Conservation (phyloP, 1,139 yeast species). For the Pichia sp. region DNA sequence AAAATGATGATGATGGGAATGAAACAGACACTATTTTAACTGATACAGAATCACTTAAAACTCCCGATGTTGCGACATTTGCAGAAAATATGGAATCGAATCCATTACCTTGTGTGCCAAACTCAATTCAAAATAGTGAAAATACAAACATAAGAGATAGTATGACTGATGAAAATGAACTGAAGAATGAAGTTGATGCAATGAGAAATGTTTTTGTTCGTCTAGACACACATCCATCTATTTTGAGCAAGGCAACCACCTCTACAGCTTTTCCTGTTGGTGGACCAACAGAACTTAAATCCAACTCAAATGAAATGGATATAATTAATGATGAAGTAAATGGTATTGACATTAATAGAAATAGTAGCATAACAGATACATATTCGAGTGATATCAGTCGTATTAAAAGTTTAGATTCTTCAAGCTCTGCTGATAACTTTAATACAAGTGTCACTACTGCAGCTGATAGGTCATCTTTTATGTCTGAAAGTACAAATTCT, state of each 20-base stretch:
- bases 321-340: background rate
- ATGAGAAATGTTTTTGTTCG: slow-evolving; percentile 19
- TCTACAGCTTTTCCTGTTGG: background rate
- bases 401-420: too few species aligned
- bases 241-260: slow-evolving; percentile 6
- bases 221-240: slow-evolving; percentile 9
- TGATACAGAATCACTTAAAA: slow-evolving; percentile 5
- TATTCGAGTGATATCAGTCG: too few species aligned
- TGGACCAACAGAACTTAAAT: background rate
- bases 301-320: background rate
- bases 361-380: too few species aligned
- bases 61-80: slow-evolving; percentile 20
- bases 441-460: background rate
- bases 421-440: background rate
- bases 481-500: slow-evolving; percentile 2
- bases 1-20: slow-evolving; percentile 1
- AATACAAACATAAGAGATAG: slow-evolving; percentile 1
- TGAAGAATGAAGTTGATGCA: slow-evolving; percentile 11
- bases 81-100: background rate
- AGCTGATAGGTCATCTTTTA: background rate
- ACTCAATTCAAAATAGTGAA: too few species aligned
- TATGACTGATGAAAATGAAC: slow-evolving; percentile 1
- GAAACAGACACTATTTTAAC: slow-evolving; percentile 10
- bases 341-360: too few species aligned
- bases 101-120: slow-evolving; percentile 4